Conservation (phyloP, 2,329 filamentous ascomycete genomes). For the Xylaria sp. region DNA sequence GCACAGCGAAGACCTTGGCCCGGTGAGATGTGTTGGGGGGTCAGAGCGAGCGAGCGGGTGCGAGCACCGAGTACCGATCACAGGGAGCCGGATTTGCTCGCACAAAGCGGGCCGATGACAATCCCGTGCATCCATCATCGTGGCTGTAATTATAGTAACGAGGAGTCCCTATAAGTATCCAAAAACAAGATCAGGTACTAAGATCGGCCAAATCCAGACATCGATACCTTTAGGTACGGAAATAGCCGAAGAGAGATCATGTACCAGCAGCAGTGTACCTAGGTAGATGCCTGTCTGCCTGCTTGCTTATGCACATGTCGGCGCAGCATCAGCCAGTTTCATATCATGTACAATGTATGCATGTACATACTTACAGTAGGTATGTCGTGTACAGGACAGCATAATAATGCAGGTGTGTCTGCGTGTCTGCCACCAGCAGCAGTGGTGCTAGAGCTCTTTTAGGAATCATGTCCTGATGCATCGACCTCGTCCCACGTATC, state of each 20-base stretch:
- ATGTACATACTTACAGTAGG: too few species aligned
- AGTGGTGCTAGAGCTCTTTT: slow-evolving; percentile 16
- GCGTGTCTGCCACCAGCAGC: background rate
- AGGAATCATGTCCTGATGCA: slow-evolving; percentile 27
- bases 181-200: background rate
- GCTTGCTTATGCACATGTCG: slow-evolving; percentile 21
- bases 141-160: slow-evolving; percentile 12
- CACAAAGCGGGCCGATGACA: slow-evolving; percentile 35
- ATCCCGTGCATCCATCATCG: background rate
- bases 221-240: background rate
- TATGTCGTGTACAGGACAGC: too few species aligned
- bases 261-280: background rate
- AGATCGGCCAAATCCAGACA: background rate
- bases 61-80: slow-evolving; percentile 22
- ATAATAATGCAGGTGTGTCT: slow-evolving; percentile 7
- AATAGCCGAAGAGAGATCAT: background rate
- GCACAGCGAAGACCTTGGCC: background rate
- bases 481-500: slow-evolving; percentile 10
- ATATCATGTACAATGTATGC: slow-evolving; percentile 1
- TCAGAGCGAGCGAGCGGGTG: slow-evolving; percentile 7
- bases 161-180: background rate
- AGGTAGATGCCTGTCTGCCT: background rate
- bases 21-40: background rate
- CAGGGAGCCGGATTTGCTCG: slow-evolving; percentile 10
- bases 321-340: slow-evolving; percentile 23